These are phyloP conservation scores for Grosmannia penicillata DNA, from an alignment of 2,329 filamentous ascomycete species.

Conservation along the genomic window DNA sequence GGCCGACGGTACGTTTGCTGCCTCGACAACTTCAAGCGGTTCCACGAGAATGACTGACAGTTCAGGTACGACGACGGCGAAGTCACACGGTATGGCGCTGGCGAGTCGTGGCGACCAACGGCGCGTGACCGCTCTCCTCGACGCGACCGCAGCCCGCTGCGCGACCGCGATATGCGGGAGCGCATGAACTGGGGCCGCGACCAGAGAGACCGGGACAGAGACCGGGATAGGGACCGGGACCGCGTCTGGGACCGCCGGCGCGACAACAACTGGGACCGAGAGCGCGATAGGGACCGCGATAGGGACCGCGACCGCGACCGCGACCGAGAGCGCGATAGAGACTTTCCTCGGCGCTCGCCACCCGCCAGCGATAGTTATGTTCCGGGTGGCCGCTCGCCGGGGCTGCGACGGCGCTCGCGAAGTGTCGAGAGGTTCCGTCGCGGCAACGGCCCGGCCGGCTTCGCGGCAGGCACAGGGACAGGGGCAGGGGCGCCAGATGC, in stretches of 20 bases:
- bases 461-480: too few relatives aligned
- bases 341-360: conserved; percentile 12
- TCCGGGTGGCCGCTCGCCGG: conserved; percentile 17
- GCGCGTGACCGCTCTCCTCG: conserved; percentile 23
- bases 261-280: conserved; percentile 16
- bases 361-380: conserved; percentile 25
- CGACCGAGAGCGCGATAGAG: conserved; percentile 16
- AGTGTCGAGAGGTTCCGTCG: conserved; percentile 26
- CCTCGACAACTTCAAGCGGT: neutral
- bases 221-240: conserved; percentile 14
- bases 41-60: neutral
- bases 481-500: too few relatives aligned
- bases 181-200: conserved; percentile 12
- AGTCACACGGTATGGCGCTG: conserved; percentile 45
- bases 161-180: conserved; percentile 21
- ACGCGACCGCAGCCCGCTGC: conserved; percentile 16
- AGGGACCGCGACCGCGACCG: conserved; percentile 13
- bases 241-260: neutral
- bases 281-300: conserved; percentile 7
- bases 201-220: conserved; percentile 16
- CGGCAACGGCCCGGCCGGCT: too few relatives aligned
- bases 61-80: conserved; percentile 45
- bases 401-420: conserved; percentile 22
- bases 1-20: neutral
- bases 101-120: conserved; percentile 41